These are phyloP conservation scores for Aureobasidium musti DNA, from an alignment of 2,329 filamentous ascomycete species.

Conservation along the genomic window DNA sequence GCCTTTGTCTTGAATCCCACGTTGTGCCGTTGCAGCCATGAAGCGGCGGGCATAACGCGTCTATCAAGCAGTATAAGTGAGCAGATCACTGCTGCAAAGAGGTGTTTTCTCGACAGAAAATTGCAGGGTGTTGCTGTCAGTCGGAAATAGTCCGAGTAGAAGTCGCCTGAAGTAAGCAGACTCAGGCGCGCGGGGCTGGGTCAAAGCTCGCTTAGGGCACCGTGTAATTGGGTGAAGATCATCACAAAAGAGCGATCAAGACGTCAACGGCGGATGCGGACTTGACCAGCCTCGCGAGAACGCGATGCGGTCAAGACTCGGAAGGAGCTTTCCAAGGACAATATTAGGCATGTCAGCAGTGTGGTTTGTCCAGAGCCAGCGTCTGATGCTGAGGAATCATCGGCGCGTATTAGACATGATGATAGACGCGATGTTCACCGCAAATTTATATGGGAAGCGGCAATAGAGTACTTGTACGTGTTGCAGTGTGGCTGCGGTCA, in stretches of 20 bases:
- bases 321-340: background rate
- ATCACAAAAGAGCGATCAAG: slow-evolving; percentile 12
- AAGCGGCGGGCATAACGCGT: background rate
- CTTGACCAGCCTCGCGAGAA: background rate
- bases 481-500: slow-evolving; percentile 11
- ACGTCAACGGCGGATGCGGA: slow-evolving; percentile 20
- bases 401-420: background rate
- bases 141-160: background rate
- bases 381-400: background rate
- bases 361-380: too few species aligned
- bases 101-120: background rate
- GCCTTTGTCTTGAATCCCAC: slow-evolving; percentile 7
- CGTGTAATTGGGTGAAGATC: slow-evolving; percentile 17
- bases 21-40: slow-evolving; percentile 14
- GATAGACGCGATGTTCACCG: background rate
- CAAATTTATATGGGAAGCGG: background rate
- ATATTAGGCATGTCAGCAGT: background rate
- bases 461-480: background rate
- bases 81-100: background rate
- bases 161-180: too few species aligned
- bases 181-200: slow-evolving; percentile 2
- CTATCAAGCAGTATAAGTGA: background rate
- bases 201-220: slow-evolving; percentile 24
- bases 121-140: background rate
- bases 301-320: slow-evolving; percentile 23